These are phyloP conservation scores for Neostapfia colusana DNA, from an alignment of 176 grass and related monocot species.

Conservation along the genomic window DNA sequence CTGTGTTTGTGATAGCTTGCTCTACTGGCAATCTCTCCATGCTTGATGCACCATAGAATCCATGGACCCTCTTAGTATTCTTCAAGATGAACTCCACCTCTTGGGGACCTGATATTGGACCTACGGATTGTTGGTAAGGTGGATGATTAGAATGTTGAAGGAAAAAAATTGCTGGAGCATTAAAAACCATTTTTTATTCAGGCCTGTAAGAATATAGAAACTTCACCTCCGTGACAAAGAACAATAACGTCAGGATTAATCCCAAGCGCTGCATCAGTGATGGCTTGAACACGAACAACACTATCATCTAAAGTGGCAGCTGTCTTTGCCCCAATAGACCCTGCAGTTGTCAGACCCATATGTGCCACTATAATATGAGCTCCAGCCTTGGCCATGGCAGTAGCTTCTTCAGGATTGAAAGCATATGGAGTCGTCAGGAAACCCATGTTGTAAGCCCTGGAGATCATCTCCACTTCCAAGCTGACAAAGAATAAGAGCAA, in stretches of 20 bases:
- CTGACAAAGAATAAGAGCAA: slow-evolving; percentile 39
- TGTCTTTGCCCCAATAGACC: slow-evolving; percentile 84
- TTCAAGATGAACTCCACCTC: slow-evolving; percentile 85
- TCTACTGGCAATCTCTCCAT: slow-evolving; percentile 91
- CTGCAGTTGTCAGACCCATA: slow-evolving; percentile 93
- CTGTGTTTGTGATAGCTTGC: slow-evolving; percentile 79
- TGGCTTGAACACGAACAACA: slow-evolving; percentile 63
- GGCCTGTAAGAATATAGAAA: not conserved
- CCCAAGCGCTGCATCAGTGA: slow-evolving; percentile 63
- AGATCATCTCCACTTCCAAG: slow-evolving; percentile 94
- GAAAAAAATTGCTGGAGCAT: not conserved
- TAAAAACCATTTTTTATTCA: not conserved
- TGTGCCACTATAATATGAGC: slow-evolving; percentile 84
- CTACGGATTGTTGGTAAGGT: slow-evolving; percentile 29
- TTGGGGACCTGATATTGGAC: slow-evolving; percentile 81
- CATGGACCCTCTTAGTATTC: slow-evolving; percentile 72
- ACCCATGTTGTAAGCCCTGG: slow-evolving; percentile 73
- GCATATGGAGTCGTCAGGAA: slow-evolving; percentile 85
- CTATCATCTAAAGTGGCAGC: slow-evolving; percentile 66
- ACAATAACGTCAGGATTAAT: slow-evolving; percentile 80
- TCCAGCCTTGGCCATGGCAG: slow-evolving; percentile 83
- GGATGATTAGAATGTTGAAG: slow-evolving; percentile 18
- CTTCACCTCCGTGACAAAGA: slow-evolving; percentile 88
- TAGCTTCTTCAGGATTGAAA: slow-evolving; percentile 77
- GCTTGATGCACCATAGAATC: slow-evolving; percentile 96